Conservation (phyloP, 2,329 filamentous ascomycete genomes). For the Alternaria panax region DNA sequence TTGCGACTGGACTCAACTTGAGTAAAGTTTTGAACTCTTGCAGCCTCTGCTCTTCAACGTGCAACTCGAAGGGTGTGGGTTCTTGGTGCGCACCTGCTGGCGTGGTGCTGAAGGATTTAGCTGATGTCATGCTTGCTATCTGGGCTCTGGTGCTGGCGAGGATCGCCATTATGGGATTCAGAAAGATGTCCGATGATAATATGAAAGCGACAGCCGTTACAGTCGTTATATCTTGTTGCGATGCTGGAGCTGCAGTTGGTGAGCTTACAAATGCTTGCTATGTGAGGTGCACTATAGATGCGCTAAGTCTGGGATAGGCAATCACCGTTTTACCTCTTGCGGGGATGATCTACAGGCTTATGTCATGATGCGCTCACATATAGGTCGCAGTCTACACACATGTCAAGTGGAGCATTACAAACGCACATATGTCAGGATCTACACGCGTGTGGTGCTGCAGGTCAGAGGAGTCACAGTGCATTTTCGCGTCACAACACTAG, state of each 20-base stretch:
- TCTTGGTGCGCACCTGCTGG: constrained; percentile 24
- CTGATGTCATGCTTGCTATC: constrained; percentile 23
- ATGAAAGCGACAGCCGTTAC: neutral
- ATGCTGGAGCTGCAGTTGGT: neutral
- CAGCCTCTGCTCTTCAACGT: constrained; percentile 37
- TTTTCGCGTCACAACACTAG: neutral
- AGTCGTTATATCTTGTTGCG: neutral
- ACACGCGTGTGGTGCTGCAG: neutral
- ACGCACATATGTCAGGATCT: neutral
- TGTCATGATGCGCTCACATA: neutral
- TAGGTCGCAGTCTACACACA: neutral
- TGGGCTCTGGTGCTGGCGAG: no score
- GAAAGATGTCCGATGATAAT: no score
- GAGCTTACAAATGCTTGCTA: constrained; percentile 10
- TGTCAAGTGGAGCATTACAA: neutral
- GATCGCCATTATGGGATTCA: neutral
- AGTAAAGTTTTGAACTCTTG: constrained; percentile 42
- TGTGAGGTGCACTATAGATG: neutral
- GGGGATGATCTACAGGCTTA: constrained; percentile 2
- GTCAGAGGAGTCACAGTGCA: neutral
- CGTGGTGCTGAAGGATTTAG: constrained; percentile 24
- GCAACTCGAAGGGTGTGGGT: constrained; percentile 35
- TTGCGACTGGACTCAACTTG: constrained; percentile 39
- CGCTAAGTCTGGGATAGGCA: constrained; percentile 4
- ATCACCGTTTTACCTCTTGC: neutral